A percentile compares a stretch with the other conserved stretches of the same genome.
Evolutionary conservation across 345 rosid species (phyloP).

Genomic region (Aquilaria malaccensis): DNA sequence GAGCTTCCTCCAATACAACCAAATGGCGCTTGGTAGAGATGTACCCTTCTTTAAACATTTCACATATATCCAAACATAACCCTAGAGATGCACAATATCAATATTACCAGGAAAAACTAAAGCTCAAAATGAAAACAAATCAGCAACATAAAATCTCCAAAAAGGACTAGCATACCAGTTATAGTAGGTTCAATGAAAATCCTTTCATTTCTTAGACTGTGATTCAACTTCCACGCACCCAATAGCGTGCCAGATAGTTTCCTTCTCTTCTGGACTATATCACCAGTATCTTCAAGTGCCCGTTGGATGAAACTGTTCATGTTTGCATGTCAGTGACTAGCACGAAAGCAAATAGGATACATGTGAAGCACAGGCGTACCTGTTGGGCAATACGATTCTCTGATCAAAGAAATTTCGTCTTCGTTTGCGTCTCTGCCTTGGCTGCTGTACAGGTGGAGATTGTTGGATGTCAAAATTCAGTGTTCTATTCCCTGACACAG

Average conservation of each 20-base stretch:
- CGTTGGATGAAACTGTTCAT: conserved; percentile 45
- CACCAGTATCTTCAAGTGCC: conserved; percentile 46
- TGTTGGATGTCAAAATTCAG: conserved; percentile 52
- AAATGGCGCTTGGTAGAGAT: conserved; percentile 36
- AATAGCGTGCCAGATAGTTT: conserved; percentile 36
- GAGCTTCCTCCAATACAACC: conserved; percentile 28
- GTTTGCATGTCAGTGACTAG: conserved; percentile 12
- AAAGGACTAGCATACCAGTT: conserved; percentile 40
- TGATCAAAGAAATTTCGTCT: conserved; percentile 50
- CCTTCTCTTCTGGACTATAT: conserved; percentile 44
- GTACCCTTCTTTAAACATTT: conserved; percentile 32
- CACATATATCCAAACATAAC: conserved; percentile 29
- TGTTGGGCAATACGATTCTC: conserved; percentile 48
- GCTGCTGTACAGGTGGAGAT: conserved; percentile 48
- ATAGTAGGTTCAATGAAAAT: conserved; percentile 43
- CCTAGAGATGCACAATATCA: conserved; percentile 34
- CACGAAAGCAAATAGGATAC: background rate
- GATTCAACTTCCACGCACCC: conserved; percentile 53
- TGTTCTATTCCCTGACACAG: conserved; percentile 39
- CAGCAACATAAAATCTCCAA: conserved; percentile 5
- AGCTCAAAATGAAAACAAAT: conserved; percentile 4
- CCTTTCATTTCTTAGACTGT: conserved; percentile 40
- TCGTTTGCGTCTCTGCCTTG: conserved; percentile 19
- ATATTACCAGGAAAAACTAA: conserved; percentile 4
- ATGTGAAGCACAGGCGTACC: conserved; percentile 29